Conservation (phyloP, 1,284 basidiomycete genomes). For the Mycena sp. region DNA sequence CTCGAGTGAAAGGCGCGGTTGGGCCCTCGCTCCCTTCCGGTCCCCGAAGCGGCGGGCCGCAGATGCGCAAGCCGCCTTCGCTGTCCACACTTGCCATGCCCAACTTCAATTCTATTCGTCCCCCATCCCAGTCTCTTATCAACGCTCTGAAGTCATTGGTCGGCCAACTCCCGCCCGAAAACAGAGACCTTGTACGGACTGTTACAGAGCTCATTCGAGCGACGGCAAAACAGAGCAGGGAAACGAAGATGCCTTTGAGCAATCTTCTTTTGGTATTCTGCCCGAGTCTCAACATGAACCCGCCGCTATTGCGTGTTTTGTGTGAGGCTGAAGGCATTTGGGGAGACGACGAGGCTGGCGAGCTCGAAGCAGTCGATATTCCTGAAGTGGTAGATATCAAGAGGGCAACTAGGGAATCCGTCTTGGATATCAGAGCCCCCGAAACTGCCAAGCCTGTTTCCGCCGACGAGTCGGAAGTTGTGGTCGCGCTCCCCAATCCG, state of each 20-base stretch:
- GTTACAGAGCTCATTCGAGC: conserved; percentile 79
- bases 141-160: conserved; percentile 68
- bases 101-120: conserved; percentile 64
- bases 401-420: conserved; percentile 47
- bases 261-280: conserved; percentile 85
- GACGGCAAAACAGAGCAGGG: conserved; percentile 69
- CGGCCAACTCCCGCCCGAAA: conserved; percentile 74
- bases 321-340: conserved; percentile 80
- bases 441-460: conserved; percentile 27
- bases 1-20: conserved; percentile 39
- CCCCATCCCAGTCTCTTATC: conserved; percentile 66
- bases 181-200: conserved; percentile 78
- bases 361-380: conserved; percentile 35
- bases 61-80: conserved; percentile 79
- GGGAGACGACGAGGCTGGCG: conserved; percentile 53
- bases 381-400: conserved; percentile 51
- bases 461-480: conserved; percentile 25
- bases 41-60: conserved; percentile 54
- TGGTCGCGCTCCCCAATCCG: neutral
- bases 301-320: conserved; percentile 76
- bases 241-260: conserved; percentile 88
- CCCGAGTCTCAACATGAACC: conserved; percentile 84
- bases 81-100: conserved; percentile 81
- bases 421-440: conserved; percentile 39
- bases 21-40: conserved; percentile 55